These are phyloP conservation scores for Pezicula neosporulosa DNA, from an alignment of 2,329 filamentous ascomycete species.

Conservation along the genomic window DNA sequence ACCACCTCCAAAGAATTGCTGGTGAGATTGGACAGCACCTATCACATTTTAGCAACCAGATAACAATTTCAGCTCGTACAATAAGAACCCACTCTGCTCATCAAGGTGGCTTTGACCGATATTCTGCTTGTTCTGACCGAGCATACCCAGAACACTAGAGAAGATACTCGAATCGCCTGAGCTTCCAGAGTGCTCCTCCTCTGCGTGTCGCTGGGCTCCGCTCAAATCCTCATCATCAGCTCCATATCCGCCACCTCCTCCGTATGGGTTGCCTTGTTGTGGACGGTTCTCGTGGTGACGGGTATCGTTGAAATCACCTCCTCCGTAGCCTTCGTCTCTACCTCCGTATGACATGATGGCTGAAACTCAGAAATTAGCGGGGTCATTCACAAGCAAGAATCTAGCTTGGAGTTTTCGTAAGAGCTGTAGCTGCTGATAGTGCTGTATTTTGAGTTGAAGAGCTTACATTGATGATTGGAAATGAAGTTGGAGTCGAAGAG, in stretches of 20 bases:
- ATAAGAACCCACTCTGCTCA: slow-evolving; percentile 39
- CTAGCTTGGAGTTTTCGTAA: neutral
- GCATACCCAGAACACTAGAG: slow-evolving; percentile 49
- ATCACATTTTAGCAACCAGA: slow-evolving; percentile 4
- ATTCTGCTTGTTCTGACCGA: slow-evolving; percentile 49
- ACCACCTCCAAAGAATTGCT: slow-evolving; percentile 64
- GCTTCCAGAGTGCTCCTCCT: slow-evolving; percentile 46
- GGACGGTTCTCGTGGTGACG: neutral
- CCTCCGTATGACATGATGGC: neutral
- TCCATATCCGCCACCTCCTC: slow-evolving; percentile 1
- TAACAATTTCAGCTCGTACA: neutral
- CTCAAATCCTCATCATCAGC: slow-evolving; percentile 45
- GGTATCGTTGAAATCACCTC: neutral
- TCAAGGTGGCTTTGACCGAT: slow-evolving; percentile 51
- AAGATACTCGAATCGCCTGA: slow-evolving; percentile 50
- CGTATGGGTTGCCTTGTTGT: neutral
- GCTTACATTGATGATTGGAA: neutral
- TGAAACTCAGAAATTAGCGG: neutral
- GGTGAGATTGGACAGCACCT: slow-evolving; percentile 72
- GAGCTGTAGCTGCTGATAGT: neutral
- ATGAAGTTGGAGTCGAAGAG: too few relatives aligned
- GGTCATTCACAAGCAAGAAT: neutral
- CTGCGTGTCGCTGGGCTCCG: slow-evolving; percentile 51
- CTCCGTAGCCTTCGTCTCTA: neutral
- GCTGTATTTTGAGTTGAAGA: neutral